Evolutionary conservation across 1,284 basidiomycete genomes (phyloP).

Genomic region (Abortiporus biennis): DNA sequence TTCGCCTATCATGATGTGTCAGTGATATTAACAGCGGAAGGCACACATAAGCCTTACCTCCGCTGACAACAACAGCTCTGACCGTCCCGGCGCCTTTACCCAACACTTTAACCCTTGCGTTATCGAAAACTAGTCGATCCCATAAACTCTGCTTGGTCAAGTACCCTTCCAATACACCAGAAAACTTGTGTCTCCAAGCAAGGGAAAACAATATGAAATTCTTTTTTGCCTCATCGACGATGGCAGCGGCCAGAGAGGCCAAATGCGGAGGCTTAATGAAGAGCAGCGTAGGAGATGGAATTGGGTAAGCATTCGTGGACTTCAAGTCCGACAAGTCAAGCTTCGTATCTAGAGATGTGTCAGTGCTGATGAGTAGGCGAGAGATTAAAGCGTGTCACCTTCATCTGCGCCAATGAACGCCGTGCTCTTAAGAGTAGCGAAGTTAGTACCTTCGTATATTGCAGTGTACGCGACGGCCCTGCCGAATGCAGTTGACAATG

Average conservation of each 20-base stretch:
- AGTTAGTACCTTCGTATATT: conserved; percentile 64
- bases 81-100: conserved; percentile 54
- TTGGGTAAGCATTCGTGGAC: conserved; percentile 41
- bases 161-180: conserved; percentile 60
- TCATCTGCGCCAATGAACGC: conserved; percentile 41
- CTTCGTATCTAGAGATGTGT: conserved; percentile 8
- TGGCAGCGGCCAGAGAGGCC: conserved; percentile 38
- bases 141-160: conserved; percentile 71
- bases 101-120: conserved; percentile 52
- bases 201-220: conserved; percentile 47
- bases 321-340: conserved; percentile 40
- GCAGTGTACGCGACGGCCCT: conserved; percentile 71
- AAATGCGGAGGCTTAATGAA: conserved; percentile 60
- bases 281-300: conserved; percentile 63
- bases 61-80: conserved; percentile 56
- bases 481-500: conserved; percentile 65
- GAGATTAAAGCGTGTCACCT: conserved; percentile 23
- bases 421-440: conserved; percentile 56
- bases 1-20: conserved; percentile 18
- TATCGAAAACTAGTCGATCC: conserved; percentile 69
- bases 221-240: conserved; percentile 47
- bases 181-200: conserved; percentile 69
- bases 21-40: background rate
- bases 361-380: too few relatives aligned
- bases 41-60: conserved; percentile 38